Conservation (phyloP, 176 grass and related monocot genomes). For the Saccharum spontaneum region DNA sequence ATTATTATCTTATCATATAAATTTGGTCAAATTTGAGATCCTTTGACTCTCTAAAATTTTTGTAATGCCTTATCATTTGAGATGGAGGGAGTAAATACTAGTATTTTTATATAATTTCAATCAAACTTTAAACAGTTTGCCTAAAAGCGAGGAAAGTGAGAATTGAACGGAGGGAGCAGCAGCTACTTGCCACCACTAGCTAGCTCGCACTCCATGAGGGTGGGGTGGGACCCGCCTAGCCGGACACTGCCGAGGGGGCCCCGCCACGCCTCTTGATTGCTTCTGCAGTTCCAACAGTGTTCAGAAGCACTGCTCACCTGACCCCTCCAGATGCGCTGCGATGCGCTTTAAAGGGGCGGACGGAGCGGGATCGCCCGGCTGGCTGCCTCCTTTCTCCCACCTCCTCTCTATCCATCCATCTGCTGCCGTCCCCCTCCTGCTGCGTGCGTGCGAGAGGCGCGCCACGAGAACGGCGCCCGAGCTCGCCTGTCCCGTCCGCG, state of each 20-base stretch:
- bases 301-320: neutral
- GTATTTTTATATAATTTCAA: too few species aligned
- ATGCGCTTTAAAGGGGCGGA: slow-evolving; percentile 50
- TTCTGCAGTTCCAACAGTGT: neutral
- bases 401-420: neutral
- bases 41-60: too few species aligned
- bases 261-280: neutral
- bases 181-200: too few species aligned
- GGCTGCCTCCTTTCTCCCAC: neutral
- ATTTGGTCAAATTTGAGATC: too few species aligned
- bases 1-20: too few species aligned
- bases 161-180: too few species aligned
- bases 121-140: too few species aligned
- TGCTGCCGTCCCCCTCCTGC: neutral
- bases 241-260: neutral
- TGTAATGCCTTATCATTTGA: too few species aligned
- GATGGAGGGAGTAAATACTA: too few species aligned
- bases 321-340: neutral
- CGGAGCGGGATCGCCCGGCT: neutral
- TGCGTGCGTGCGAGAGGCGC: neutral
- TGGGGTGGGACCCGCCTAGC: neutral
- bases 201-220: too few species aligned
- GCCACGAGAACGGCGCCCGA: neutral
- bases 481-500: neutral
- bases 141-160: too few species aligned